phyloP scores from a whole-genome alignment of 345 rosid genomes.

The Salix udensis region DNA sequence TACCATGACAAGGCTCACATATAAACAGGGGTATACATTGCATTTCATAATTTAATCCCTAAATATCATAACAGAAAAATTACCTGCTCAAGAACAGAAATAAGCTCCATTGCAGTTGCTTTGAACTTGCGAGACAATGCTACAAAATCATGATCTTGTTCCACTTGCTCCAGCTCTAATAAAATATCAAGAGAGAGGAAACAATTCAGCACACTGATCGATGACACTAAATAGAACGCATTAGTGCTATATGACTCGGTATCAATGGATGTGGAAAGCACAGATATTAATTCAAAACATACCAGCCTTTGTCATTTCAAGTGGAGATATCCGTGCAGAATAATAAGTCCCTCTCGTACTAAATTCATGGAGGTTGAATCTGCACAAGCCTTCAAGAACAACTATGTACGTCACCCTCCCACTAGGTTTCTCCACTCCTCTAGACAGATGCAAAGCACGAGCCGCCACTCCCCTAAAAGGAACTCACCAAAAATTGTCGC shows the following conservation, averaged over 20 bases:
- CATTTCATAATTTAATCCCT: not conserved
- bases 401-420: constrained; percentile 97
- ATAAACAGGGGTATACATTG: not conserved
- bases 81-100: constrained; percentile 97
- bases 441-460: constrained; percentile 91
- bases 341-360: constrained; percentile 86
- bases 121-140: constrained; percentile 88
- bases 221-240: not conserved
- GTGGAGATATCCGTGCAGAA: constrained; percentile 79
- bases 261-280: not conserved
- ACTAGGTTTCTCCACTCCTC: constrained; percentile 99
- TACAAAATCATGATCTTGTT: constrained; percentile 86
- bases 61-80: not conserved
- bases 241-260: not conserved
- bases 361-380: constrained; percentile 91
- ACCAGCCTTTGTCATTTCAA: constrained; percentile 92
- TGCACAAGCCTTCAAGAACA: constrained; percentile 94
- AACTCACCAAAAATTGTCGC: not conserved
- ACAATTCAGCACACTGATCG: constrained; percentile 11
- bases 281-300: constrained; percentile 12
- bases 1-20: not conserved
- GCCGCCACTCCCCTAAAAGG: constrained; percentile 88
- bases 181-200: constrained; percentile 19
- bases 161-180: constrained; percentile 89
- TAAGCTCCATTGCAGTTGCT: constrained; percentile 93